Percentiles rank a stretch among this genome's conserved stretches.
Conservation (phyloP, 202 grass and related monocot species). For the Hordeum pubiflorum region DNA sequence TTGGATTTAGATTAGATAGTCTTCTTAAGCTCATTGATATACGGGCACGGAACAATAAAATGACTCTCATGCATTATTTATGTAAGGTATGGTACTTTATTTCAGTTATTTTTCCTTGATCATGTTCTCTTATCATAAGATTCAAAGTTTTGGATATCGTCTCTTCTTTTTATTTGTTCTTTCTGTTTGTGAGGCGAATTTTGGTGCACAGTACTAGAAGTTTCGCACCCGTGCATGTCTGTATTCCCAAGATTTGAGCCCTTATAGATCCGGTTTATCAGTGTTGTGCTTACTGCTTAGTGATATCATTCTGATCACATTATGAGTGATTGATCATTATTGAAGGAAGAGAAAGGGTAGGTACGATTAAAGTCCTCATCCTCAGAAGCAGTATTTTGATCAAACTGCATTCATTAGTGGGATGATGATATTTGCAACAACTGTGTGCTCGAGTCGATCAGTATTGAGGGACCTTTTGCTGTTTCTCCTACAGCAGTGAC, state of each 20-base stretch:
- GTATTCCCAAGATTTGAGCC: not conserved
- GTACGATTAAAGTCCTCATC: not conserved
- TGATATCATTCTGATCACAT: not conserved
- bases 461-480: not conserved
- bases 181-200: not conserved
- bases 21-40: constrained; percentile 91
- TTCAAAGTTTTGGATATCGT: not conserved
- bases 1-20: constrained; percentile 97
- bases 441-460: not conserved
- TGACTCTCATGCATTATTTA: constrained; percentile 95
- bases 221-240: not conserved
- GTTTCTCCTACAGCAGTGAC: not conserved
- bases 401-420: not conserved
- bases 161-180: not conserved
- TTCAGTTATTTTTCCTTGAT: constrained; percentile 11
- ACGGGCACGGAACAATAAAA: constrained; percentile 81
- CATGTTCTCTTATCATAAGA: constrained; percentile 2
- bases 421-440: not conserved
- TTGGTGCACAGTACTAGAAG: not conserved
- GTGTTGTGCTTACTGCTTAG: not conserved
- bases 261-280: not conserved
- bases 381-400: not conserved
- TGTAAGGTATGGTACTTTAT: constrained; percentile 59
- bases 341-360: not conserved
- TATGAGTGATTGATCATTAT: not conserved